A percentile compares a stretch with the other conserved stretches of the same genome.
These are phyloP conservation scores for Gentiana straminea DNA, from an alignment of 257 asterid species.

Conservation along the genomic window DNA sequence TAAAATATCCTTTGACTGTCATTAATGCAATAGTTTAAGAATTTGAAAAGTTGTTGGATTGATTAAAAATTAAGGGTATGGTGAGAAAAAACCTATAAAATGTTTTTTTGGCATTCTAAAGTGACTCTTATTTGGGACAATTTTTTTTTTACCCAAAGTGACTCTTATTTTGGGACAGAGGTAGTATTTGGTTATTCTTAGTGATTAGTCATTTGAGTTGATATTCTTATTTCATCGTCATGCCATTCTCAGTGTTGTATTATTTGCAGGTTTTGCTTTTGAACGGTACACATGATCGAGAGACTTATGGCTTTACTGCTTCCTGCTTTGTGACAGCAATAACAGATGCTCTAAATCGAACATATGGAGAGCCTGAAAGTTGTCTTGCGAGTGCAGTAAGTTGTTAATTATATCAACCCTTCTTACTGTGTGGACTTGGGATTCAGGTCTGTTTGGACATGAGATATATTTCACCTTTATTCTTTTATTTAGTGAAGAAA, in stretches of 20 bases:
- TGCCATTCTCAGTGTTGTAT: constrained; percentile 9
- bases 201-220: not conserved
- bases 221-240: not conserved
- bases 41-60: no score
- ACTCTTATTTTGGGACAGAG: no score
- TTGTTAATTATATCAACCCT: constrained; percentile 4
- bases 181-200: no score
- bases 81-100: no score
- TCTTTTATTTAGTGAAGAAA: no score
- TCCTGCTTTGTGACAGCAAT: constrained; percentile 88
- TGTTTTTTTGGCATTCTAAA: no score
- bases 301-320: constrained; percentile 75
- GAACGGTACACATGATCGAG: constrained; percentile 86
- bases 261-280: constrained; percentile 65
- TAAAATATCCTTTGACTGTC: no score
- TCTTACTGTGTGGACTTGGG: not conserved
- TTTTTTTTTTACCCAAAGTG: no score
- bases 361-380: constrained; percentile 58
- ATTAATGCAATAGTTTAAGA: no score
- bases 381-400: constrained; percentile 63
- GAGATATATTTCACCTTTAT: no score
- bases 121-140: no score
- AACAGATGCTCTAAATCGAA: constrained; percentile 84
- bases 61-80: no score
- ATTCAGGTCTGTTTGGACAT: not conserved